These are phyloP conservation scores for Naganishia sp. DNA, from an alignment of 1,284 basidiomycete genomes.

Conservation along the genomic window DNA sequence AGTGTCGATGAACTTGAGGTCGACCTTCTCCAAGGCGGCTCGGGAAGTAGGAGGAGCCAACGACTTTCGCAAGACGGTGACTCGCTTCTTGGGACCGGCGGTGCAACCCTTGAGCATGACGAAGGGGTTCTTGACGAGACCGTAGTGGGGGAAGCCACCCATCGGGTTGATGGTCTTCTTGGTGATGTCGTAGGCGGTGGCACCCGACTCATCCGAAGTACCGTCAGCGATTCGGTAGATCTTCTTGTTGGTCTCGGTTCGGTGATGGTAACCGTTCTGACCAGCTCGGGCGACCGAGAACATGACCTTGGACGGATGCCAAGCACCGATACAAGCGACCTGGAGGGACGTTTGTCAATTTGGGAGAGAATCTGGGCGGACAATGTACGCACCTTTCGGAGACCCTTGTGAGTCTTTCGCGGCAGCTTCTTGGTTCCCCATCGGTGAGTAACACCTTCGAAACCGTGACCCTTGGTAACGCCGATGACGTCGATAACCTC, in stretches of 20 bases:
- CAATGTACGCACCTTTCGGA: conserved; percentile 65
- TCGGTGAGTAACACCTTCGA: conserved; percentile 98
- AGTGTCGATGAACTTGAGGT: conserved; percentile 93
- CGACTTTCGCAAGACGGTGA: conserved; percentile 70
- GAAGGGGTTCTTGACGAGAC: conserved; percentile 98
- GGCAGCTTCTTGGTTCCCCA: conserved; percentile 99
- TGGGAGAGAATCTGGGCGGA: background rate
- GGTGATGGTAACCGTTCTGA: conserved; percentile 95
- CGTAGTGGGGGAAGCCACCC: conserved; percentile 98
- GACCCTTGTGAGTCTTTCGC: conserved; percentile 99
- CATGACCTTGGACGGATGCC: conserved; percentile 99
- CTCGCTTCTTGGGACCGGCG: conserved; percentile 96
- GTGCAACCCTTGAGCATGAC: conserved; percentile 92
- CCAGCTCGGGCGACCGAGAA: conserved; percentile 99
- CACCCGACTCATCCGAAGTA: conserved; percentile 77
- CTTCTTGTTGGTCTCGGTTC: conserved; percentile 98
- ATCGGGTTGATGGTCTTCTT: conserved; percentile 95
- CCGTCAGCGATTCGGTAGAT: conserved; percentile 93
- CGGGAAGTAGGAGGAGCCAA: conserved; percentile 46
- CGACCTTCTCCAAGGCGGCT: conserved; percentile 73
- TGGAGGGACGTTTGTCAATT: conserved; percentile 35
- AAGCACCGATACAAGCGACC: conserved; percentile 99
- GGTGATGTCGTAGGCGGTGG: conserved; percentile 90
- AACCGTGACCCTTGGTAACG: conserved; percentile 99
- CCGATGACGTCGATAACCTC: conserved; percentile 97